Evolutionary conservation across 768 basidiomycete genomes (phyloP), one percentile per base, ranked within the genome.

Genomic region (Suillus alpinus): DNA sequence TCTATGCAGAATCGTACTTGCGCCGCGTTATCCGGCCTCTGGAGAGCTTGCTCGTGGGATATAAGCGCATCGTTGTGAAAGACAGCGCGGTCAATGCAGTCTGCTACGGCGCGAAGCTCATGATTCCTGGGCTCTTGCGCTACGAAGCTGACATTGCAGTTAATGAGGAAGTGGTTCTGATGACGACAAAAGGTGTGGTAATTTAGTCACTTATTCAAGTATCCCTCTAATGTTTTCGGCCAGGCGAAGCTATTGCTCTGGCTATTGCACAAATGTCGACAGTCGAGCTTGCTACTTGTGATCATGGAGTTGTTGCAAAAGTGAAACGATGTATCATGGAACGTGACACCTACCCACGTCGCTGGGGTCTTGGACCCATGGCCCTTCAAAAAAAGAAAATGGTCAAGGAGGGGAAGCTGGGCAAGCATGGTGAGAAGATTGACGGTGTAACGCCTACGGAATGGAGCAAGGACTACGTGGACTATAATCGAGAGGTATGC

Each of bases 241-340:
- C 53, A 90, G 90, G 91, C 63, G 95, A 97, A 75, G 95, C 92
- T 36, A 96, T 96, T 69, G 95, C 95, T 23, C 84, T 97, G 44
- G 95, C 91, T 60, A 88, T 96, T 65, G 93, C 95, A 20, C 94
- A 96, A 72, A 99, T 99, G 97, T 93, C 95, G 18, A 98, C 97
- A 12, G 96, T 96, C 61, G 97, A 99, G 74, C 87, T 99, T 55
- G 91, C 94, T 9, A 96, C 95, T 2, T 98, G 96, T 74, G 95
- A 98, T 73, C 96, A 99, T 71, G 97, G 97, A 51, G 94, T 99
- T 60, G 96, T 98, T 46, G 97, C 97, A 39, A 98, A 98, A 78
- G 94, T 99, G 71, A 99, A 99, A 79, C 83, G 97, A 56, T 98
- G 96, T 72, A 98, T 99, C 71, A 99, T 99, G 97, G 97, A 98